phyloP scores from a whole-genome alignment of 495 filamentous ascomycete species.

The Glarea lozoyensis region DNA sequence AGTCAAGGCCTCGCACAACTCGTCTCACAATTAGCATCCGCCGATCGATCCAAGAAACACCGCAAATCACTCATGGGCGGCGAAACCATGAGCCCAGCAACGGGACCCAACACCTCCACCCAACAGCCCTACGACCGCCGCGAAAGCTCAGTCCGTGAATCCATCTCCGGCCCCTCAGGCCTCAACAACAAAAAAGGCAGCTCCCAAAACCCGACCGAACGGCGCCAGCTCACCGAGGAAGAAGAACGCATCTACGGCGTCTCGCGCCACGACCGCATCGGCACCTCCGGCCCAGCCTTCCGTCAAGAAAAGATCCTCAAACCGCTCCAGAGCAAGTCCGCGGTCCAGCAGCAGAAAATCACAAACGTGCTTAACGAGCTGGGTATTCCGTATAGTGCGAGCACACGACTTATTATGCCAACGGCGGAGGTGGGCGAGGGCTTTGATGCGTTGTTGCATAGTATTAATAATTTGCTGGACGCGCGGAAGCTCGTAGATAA shows the following conservation, averaged over 20 bases:
- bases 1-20: slow-evolving; percentile 71
- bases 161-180: slow-evolving; percentile 31
- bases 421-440: slow-evolving; percentile 69
- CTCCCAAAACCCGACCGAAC: slow-evolving; percentile 34
- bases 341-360: slow-evolving; percentile 74
- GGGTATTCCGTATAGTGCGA: slow-evolving; percentile 69
- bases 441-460: slow-evolving; percentile 70
- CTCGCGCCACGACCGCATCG: slow-evolving; percentile 73
- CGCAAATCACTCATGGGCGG: slow-evolving; percentile 54
- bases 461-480: slow-evolving; percentile 71
- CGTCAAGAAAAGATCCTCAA: slow-evolving; percentile 77
- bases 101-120: slow-evolving; percentile 24
- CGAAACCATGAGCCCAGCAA: slow-evolving; percentile 39
- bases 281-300: slow-evolving; percentile 59
- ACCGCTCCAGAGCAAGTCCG: slow-evolving; percentile 72
- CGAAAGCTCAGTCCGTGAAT: slow-evolving; percentile 45
- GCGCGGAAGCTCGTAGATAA: slow-evolving; percentile 77
- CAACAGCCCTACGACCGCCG: slow-evolving; percentile 35
- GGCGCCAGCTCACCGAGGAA: slow-evolving; percentile 60
- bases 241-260: slow-evolving; percentile 78
- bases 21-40: slow-evolving; percentile 65
- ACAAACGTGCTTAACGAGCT: slow-evolving; percentile 68
- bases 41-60: slow-evolving; percentile 86
- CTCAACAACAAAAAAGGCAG: slow-evolving; percentile 48
- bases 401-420: slow-evolving; percentile 73